Conservation (phyloP, 306 rosid species). For the Carpinus fangiana region DNA sequence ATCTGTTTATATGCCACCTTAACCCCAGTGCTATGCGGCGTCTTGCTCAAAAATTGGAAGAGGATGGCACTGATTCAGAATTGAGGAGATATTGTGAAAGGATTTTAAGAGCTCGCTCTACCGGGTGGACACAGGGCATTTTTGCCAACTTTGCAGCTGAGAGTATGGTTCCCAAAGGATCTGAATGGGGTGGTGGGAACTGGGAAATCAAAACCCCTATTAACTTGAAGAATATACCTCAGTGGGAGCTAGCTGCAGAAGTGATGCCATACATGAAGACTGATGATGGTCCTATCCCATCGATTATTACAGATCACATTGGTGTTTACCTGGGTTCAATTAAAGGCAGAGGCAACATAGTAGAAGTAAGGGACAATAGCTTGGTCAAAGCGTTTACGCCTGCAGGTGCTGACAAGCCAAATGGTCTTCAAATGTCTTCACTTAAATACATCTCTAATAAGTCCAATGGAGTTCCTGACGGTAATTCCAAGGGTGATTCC, state of each 20-base stretch:
- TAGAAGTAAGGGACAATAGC: conserved; percentile 91
- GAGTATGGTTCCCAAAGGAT: conserved; percentile 98
- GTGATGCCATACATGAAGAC: conserved; percentile 96
- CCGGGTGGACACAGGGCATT: conserved; percentile 99
- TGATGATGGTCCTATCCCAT: conserved; percentile 89
- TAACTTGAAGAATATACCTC: conserved; percentile 82
- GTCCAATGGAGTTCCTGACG: conserved; percentile 48
- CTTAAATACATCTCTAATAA: conserved; percentile 42
- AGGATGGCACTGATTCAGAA: conserved; percentile 92
- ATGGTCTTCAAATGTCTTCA: conserved; percentile 49
- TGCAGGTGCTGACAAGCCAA: conserved; percentile 49
- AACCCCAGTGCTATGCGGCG: conserved; percentile 99
- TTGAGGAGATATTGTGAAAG: conserved; percentile 95
- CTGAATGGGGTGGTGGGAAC: conserved; percentile 99
- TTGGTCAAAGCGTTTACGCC: conserved; percentile 70
- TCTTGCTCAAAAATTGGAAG: conserved; percentile 98
- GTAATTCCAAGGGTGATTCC: conserved; percentile 48
- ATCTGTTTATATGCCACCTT: conserved; percentile 94
- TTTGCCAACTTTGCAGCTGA: conserved; percentile 99
- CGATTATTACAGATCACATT: conserved; percentile 82
- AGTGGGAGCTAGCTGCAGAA: conserved; percentile 98
- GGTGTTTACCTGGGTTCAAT: conserved; percentile 92
- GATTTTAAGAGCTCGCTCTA: conserved; percentile 85
- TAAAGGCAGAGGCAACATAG: conserved; percentile 87
- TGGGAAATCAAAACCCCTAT: conserved; percentile 99